A percentile compares a stretch with the other conserved stretches of the same genome.
Evolutionary conservation across 495 filamentous ascomycete genomes (phyloP).

Genomic region (Hypomontagnella submonticulosa): DNA sequence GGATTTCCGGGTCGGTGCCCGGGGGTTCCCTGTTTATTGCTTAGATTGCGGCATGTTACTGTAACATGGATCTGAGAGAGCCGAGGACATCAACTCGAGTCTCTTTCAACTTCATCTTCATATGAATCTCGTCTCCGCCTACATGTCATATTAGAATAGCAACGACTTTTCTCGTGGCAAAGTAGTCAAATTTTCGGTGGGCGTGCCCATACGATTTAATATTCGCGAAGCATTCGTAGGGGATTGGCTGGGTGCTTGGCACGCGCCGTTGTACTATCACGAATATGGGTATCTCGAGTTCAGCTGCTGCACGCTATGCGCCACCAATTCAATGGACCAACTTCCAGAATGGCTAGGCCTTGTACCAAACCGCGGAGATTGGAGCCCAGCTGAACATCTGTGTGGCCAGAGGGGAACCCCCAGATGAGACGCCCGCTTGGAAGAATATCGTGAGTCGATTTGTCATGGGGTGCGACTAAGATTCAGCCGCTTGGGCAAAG

Average conservation of each 20-base stretch:
- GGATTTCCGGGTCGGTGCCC: constrained; percentile 5
- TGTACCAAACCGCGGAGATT: constrained; percentile 17
- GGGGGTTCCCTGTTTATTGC: constrained; percentile 17
- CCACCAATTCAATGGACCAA: constrained; percentile 38
- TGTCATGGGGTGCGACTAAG: constrained; percentile 14
- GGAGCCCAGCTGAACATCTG: constrained; percentile 15
- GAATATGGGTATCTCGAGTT: constrained; percentile 38
- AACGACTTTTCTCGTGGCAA: background rate
- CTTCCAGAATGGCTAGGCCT: constrained; percentile 39
- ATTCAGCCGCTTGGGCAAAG: constrained; percentile 23
- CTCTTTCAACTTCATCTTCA: background rate
- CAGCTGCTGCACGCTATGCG: constrained; percentile 45
- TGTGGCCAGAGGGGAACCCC: constrained; percentile 16
- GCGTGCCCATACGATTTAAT: constrained; percentile 1
- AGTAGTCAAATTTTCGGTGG: background rate
- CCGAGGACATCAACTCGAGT: constrained; percentile 2
- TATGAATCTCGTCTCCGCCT: background rate
- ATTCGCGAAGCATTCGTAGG: background rate
- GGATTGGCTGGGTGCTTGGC: constrained; percentile 30
- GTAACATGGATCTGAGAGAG: constrained; percentile 16
- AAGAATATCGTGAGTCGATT: constrained; percentile 19
- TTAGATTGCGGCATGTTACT: constrained; percentile 13
- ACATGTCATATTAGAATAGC: background rate
- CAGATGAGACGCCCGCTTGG: constrained; percentile 8
- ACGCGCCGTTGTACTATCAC: constrained; percentile 22